Percentiles rank a stretch among this genome's conserved stretches.
phyloP scores from a whole-genome alignment of 768 basidiomycete species.

The Lactarius indigo region DNA sequence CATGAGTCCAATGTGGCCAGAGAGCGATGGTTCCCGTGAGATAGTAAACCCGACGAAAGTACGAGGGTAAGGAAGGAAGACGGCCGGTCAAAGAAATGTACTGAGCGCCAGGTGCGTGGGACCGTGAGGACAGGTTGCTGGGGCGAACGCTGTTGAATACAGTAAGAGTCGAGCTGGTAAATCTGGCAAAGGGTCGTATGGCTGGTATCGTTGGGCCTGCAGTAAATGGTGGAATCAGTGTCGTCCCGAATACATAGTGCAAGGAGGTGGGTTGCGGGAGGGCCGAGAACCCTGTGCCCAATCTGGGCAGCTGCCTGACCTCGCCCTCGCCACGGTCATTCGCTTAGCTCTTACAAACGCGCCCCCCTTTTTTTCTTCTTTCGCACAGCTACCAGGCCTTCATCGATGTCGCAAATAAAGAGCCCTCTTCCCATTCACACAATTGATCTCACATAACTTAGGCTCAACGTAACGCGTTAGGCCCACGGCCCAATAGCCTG shows the following conservation, averaged over 20 bases:
- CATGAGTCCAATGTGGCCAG: neutral
- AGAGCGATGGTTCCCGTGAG: neutral
- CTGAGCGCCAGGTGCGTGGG: neutral
- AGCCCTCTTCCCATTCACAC: neutral
- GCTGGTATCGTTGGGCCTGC: neutral
- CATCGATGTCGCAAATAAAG: neutral
- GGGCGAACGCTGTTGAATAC: neutral
- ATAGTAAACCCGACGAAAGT: neutral
- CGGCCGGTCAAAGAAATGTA: neutral
- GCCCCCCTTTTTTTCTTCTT: neutral
- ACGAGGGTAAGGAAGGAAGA: neutral
- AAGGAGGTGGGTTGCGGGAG: neutral
- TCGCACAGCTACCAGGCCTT: neutral
- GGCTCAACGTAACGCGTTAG: neutral
- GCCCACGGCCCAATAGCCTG: neutral
- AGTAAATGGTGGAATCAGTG: no score
- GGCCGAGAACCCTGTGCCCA: neutral
- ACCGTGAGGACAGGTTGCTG: neutral
- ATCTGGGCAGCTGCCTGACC: no score
- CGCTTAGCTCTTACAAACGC: no score
- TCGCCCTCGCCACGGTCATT: no score
- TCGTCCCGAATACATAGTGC: neutral
- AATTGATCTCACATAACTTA: neutral
- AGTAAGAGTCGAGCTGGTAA: neutral
- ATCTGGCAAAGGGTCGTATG: neutral